A percentile compares a stretch with the other conserved stretches of the same genome.
phyloP scores from a whole-genome alignment of 2,329 filamentous ascomycete genomes.

The Xylaria sp. region DNA sequence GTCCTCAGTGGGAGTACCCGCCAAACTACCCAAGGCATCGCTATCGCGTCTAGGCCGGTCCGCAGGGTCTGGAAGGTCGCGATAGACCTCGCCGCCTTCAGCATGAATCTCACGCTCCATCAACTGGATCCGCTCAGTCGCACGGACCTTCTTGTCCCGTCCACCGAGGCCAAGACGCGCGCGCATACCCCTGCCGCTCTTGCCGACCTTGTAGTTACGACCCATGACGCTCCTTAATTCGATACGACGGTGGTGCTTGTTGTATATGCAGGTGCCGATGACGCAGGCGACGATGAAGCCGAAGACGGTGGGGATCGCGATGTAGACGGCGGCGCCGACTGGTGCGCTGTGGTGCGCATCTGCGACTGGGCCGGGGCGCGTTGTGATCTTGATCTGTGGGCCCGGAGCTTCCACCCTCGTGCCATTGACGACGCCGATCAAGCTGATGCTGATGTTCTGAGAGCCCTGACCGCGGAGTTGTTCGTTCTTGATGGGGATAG shows the following conservation, averaged over 20 bases:
- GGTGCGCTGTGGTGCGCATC: constrained; percentile 42
- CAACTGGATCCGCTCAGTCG: constrained; percentile 51
- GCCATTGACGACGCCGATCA: constrained; percentile 47
- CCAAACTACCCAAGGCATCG: constrained; percentile 56
- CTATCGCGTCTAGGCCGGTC: constrained; percentile 49
- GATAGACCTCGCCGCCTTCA: constrained; percentile 44
- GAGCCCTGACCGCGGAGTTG: constrained; percentile 46
- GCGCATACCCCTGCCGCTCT: constrained; percentile 44
- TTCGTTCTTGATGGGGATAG: constrained; percentile 48
- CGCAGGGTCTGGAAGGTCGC: constrained; percentile 44
- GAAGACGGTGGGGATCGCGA: constrained; percentile 59
- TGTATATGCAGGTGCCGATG: constrained; percentile 63
- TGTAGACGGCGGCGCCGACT: constrained; percentile 52
- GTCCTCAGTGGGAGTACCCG: constrained; percentile 52
- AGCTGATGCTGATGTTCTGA: constrained; percentile 56
- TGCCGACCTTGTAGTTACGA: constrained; percentile 52
- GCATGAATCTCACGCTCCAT: constrained; percentile 45
- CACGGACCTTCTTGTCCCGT: constrained; percentile 43
- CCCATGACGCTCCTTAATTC: constrained; percentile 58
- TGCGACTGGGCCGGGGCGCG: constrained; percentile 40
- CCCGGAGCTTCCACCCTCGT: constrained; percentile 44
- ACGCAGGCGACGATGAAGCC: constrained; percentile 54
- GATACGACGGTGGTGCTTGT: constrained; percentile 57
- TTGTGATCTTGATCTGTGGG: constrained; percentile 51
- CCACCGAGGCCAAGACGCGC: constrained; percentile 42